phyloP scores from a whole-genome alignment of 139 green algal genomes.

The Tetradesmus lagerheimii region DNA sequence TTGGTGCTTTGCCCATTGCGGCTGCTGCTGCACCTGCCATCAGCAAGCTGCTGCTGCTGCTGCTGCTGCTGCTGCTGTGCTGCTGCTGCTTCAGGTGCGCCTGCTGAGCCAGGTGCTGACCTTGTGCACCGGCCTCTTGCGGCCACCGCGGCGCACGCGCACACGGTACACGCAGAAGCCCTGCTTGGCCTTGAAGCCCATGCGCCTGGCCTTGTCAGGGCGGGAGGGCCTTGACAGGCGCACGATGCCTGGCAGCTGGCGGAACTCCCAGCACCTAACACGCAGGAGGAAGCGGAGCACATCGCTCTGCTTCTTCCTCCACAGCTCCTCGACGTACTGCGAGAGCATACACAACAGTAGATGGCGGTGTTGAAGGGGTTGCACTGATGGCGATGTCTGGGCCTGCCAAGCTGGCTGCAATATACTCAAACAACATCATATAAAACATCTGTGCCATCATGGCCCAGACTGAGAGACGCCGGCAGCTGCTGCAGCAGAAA shows the following conservation, averaged over 20 bases:
- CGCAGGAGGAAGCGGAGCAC: constrained; percentile 98
- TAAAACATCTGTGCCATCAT: neutral
- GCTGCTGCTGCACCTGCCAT: neutral
- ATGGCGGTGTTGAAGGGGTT: neutral
- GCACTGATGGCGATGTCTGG: neutral
- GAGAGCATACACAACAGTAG: neutral
- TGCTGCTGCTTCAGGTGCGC: neutral
- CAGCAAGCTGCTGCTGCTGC: neutral
- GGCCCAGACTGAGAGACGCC: neutral
- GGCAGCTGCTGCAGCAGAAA: neutral
- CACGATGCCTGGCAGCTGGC: constrained; percentile 94
- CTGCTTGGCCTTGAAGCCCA: constrained; percentile 99
- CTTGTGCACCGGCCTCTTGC: constrained; percentile 97
- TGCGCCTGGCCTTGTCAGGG: constrained; percentile 96
- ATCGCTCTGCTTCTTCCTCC: constrained; percentile 99
- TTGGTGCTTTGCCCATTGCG: no score
- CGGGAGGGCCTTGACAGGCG: constrained; percentile 90
- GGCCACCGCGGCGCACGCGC: constrained; percentile 95
- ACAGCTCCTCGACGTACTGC: constrained; percentile 99
- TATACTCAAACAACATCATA: neutral
- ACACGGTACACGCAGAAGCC: constrained; percentile 98
- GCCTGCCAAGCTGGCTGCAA: neutral
- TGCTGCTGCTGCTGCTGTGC: neutral
- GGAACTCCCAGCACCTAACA: constrained; percentile 99
- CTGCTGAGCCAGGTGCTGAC: constrained; percentile 56